Percentiles rank a stretch among this genome's conserved stretches.
These are phyloP conservation scores for Termitomyces heimii DNA, from an alignment of 768 basidiomycete species.

Conservation along the genomic window DNA sequence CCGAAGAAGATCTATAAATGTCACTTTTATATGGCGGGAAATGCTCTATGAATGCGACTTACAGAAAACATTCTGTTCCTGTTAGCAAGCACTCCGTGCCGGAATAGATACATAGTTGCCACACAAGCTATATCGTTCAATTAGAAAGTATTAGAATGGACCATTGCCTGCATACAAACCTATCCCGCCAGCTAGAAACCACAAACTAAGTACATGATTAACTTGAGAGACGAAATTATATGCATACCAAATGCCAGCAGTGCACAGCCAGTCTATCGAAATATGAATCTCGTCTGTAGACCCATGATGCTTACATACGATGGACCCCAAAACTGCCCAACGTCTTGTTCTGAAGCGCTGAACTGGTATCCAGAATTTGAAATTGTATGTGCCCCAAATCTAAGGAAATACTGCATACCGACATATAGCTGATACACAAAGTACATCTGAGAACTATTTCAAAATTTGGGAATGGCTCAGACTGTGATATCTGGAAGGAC, in stretches of 20 bases:
- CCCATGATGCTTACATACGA: conserved; percentile 16
- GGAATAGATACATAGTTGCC: conserved; percentile 30
- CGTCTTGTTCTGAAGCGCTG: conserved; percentile 18
- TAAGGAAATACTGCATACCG: conserved; percentile 16
- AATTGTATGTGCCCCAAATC: not conserved
- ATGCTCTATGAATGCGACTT: conserved; percentile 4
- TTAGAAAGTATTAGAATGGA: not conserved
- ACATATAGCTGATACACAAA: conserved; percentile 35
- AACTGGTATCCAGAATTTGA: conserved; percentile 9
- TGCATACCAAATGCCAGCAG: conserved; percentile 23
- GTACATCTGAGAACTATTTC: conserved; percentile 18
- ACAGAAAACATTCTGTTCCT: conserved; percentile 24
- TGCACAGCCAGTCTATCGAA: conserved; percentile 18
- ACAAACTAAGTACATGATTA: conserved; percentile 1
- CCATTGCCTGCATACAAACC: conserved; percentile 11
- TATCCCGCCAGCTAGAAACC: conserved; percentile 19
- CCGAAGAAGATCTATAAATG: conserved; percentile 33
- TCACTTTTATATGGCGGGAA: not conserved
- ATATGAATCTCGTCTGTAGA: not conserved
- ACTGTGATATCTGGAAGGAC: not conserved
- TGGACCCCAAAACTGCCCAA: conserved; percentile 20
- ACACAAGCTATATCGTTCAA: conserved; percentile 21
- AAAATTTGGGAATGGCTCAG: not conserved
- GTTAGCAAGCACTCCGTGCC: conserved; percentile 24
- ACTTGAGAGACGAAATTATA: not conserved